A percentile compares a stretch with the other conserved stretches of the same genome.
Conservation (phyloP, 805 yeast species). For the Tetrapisispora arboricola region DNA sequence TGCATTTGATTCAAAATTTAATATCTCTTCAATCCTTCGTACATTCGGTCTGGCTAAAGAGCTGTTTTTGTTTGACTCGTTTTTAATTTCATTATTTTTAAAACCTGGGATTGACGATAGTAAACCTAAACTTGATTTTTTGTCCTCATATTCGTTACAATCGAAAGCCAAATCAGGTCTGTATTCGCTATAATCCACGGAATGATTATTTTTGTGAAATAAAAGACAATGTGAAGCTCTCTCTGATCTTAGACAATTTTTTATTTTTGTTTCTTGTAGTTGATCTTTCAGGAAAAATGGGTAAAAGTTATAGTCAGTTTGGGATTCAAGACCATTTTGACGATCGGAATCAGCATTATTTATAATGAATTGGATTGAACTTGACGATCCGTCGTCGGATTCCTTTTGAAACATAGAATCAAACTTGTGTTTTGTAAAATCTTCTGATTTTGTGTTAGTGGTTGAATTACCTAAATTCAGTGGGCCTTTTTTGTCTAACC, state of each 20-base stretch:
- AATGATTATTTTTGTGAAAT: conserved; percentile 18
- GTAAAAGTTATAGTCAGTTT: conserved; percentile 8
- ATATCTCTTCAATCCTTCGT: conserved; percentile 14
- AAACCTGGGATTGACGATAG: conserved; percentile 12
- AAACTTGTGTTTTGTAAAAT: too few species aligned
- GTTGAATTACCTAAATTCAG: not conserved
- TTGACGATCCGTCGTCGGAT: too few species aligned
- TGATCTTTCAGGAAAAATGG: conserved; percentile 18
- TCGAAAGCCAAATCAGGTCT: conserved; percentile 21
- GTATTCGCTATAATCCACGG: conserved; percentile 5
- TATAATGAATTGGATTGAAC: too few species aligned
- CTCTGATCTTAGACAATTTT: conserved; percentile 15
- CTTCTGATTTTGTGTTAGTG: too few species aligned
- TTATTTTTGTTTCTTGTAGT: conserved; percentile 16
- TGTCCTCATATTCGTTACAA: conserved; percentile 14
- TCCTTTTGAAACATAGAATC: too few species aligned
- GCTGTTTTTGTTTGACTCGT: not conserved
- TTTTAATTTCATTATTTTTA: conserved; percentile 8
- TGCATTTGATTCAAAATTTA: conserved; percentile 12
- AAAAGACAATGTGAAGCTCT: conserved; percentile 24
- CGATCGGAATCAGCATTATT: not conserved
- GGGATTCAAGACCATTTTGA: too few species aligned
- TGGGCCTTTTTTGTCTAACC: not conserved
- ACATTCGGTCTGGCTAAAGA: conserved; percentile 12
- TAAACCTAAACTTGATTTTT: too few species aligned